Percentiles rank a stretch among this genome's conserved stretches.
These are phyloP conservation scores for Moringa oleifera DNA, from an alignment of 345 rosid species.

Conservation along the genomic window DNA sequence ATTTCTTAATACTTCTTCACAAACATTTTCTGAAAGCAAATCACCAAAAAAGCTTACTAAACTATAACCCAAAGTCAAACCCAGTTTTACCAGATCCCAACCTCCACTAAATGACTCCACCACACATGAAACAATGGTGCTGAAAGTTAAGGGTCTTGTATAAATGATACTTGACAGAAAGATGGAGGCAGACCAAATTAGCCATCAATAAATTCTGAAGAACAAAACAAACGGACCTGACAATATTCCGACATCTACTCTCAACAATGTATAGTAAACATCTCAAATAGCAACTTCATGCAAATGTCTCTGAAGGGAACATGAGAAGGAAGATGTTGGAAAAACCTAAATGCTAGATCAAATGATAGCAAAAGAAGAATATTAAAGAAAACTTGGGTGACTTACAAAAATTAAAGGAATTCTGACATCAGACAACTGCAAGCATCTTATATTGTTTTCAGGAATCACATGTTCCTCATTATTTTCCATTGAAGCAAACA, in stretches of 20 bases:
- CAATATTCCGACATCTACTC: neutral
- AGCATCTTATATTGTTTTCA: constrained; percentile 57
- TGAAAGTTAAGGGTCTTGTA: neutral
- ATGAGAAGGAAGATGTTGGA: neutral
- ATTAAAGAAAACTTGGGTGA: neutral
- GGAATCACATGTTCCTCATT: constrained; percentile 29
- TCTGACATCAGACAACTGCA: constrained; percentile 79
- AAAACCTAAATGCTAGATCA: neutral
- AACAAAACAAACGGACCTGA: neutral
- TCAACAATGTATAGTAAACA: too few relatives aligned
- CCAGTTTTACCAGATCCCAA: neutral
- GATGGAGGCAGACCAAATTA: neutral
- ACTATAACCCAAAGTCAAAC: too few relatives aligned
- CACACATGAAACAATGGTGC: neutral
- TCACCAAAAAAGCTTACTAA: neutral
- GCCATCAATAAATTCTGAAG: neutral
- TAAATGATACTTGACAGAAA: neutral
- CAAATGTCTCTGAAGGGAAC: constrained; percentile 4
- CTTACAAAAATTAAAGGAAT: constrained; percentile 86
- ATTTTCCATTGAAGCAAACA: constrained; percentile 31
- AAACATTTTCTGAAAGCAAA: too few relatives aligned
- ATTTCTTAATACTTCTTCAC: too few relatives aligned
- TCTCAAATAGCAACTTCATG: neutral
- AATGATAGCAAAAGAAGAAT: constrained; percentile 5
- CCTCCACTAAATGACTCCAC: neutral